These are phyloP conservation scores for Trichoderma pleuroti DNA, from an alignment of 2,329 filamentous ascomycete genomes.

Conservation along the genomic window DNA sequence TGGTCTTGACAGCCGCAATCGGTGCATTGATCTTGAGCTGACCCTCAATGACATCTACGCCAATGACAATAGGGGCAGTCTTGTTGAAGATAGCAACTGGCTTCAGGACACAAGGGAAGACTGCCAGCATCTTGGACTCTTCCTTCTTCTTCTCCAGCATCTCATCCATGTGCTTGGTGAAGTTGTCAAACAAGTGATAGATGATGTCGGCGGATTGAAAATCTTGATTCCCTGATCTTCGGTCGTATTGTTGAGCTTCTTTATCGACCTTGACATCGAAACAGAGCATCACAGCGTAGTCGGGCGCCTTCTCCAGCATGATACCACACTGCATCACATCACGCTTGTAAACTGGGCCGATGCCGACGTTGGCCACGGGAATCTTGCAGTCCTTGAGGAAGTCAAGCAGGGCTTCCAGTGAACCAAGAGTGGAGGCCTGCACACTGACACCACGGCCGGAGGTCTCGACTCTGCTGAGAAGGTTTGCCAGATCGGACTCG, in stretches of 20 bases:
- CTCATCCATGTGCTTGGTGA: conserved; percentile 89
- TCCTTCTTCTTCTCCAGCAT: conserved; percentile 91
- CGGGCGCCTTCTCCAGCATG: conserved; percentile 93
- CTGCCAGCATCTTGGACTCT: conserved; percentile 88
- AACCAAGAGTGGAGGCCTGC: conserved; percentile 95
- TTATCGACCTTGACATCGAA: conserved; percentile 99
- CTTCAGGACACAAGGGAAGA: conserved; percentile 91
- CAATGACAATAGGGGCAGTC: conserved; percentile 89
- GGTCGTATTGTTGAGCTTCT: conserved; percentile 83
- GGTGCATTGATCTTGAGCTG: conserved; percentile 83
- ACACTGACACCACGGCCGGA: conserved; percentile 93
- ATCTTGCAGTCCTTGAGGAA: conserved; percentile 97
- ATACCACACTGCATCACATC: conserved; percentile 93
- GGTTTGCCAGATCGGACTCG: conserved; percentile 85
- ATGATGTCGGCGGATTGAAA: conserved; percentile 98
- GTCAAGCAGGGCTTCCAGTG: conserved; percentile 90
- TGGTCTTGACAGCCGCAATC: conserved; percentile 80
- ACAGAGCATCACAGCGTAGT: conserved; percentile 98
- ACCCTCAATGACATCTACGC: conserved; percentile 93
- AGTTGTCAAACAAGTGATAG: conserved; percentile 95
- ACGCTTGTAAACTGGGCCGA: conserved; percentile 95
- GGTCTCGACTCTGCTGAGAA: conserved; percentile 88
- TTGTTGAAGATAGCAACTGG: conserved; percentile 98
- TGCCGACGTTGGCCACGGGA: conserved; percentile 93
- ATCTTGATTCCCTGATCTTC: conserved; percentile 95